Base-by-base conservation (phyloP, 2,329 filamentous ascomycete genomes). In the Trichoderma koningii region DNA sequence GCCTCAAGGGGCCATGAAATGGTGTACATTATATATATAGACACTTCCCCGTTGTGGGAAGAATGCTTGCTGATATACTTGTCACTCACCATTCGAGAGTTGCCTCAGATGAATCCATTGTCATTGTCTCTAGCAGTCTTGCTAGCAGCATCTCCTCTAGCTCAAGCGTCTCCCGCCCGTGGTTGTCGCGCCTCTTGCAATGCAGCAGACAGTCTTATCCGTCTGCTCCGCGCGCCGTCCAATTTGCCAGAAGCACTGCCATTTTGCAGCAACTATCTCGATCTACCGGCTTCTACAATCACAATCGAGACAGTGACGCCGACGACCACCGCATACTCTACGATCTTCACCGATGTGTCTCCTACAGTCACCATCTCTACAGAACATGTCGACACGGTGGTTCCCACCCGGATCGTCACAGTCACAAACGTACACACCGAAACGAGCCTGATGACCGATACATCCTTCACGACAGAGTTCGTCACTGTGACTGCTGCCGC, bases 291-390 rank as follows among this genome's bases (percentile, higher is more conserved):
- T 28, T 55, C 34, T 26, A 55, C 53, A 28, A 41, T 55, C 15
- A 44, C 28, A 44, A 38, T 26, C 9, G 14, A 15, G 34, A 55
- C 53, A 6, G 53, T 55, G 21, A 56, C 53, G 21, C 53, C 53
- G 26, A 56, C 38, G 15, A 56, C 38, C 6, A 56, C 53, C 38
- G 53, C 53, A 56, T 56, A 56, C 53, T 56, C 53, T 44, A 56
- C 38, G 5, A 42, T 42, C 38, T 44, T 56, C 53, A 42, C 21
- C 26, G 21, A 42, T 44, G 38, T 44, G 21, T 56, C 34, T 7
- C 53, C 38, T 10, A 56, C 23, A 28, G 38, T 26, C 53, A 56
- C 38, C 1, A 44, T 56, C 17, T 44, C 42, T 7, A 28, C 53
- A 44, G 38, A 44, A 30, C 21, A 28, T 28, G 17, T 56, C 34